Base-by-base conservation (phyloP, 768 basidiomycete species). In the Leccinum longicurvipes region DNA sequence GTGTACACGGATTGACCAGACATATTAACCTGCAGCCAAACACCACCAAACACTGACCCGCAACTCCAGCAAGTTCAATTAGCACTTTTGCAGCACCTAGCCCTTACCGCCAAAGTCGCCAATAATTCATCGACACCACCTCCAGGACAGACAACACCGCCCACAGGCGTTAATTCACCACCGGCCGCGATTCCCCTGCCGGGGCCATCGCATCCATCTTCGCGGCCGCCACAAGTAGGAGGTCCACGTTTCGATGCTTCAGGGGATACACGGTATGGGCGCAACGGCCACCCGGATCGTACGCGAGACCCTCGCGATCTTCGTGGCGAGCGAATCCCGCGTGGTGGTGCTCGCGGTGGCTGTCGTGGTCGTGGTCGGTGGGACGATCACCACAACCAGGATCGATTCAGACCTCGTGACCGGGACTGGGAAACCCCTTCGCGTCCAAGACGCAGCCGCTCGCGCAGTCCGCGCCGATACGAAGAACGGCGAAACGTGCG, bases 1-100 rank as follows among this genome's bases (percentile, higher is more conserved):
- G 36, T 36, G 17, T 56, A 24, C 14, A 19, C 12, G 17, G 55
- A 41, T 57, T 65, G 32, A 51, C 44, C 27, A 21, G 11, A 17
- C 36, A 55, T 41, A n/a, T n/a, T n/a, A n/a, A n/a, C 21, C 47
- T 60, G 9, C 62, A 86, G 85, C 75, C 86, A 87, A 86, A 82
- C 74, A 82, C 66, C 68, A 58, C 65, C 82, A 84, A 87, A 83
- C 65, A 81, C 71, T 6, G 65, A 74, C 54, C 73, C 72, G 47
- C 72, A 72, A 50, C 63, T 82, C 63, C 81, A 82, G 59, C 71
- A 80, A 50, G 73, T 77, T 58, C 87, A 87, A 67, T 74, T 92
- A 53, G 84, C 86, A 47, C 75, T 89, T 61, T 75, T 93, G 64
- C 89, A 91, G 67, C 89, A 90, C 67, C 79, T 92, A 68, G 79